These are phyloP conservation scores for Botrytis medusae DNA, from an alignment of 2,329 filamentous ascomycete species.

Conservation along the genomic window DNA sequence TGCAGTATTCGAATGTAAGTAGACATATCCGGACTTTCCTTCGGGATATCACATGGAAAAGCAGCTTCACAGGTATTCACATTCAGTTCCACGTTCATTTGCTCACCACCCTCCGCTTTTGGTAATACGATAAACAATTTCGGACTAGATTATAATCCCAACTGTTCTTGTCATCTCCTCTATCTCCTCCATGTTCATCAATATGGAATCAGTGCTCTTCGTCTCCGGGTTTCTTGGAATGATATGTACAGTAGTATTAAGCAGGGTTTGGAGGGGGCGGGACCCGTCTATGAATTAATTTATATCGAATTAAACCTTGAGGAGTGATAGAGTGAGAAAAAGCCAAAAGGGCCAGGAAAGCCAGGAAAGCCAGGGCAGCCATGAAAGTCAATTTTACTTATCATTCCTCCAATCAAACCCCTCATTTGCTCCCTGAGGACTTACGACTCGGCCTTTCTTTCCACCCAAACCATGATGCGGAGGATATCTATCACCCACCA, in stretches of 20 bases:
- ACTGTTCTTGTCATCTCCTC: background rate
- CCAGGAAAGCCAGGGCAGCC: no score
- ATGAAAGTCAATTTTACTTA: background rate
- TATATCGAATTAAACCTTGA: background rate
- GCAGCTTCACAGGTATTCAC: background rate
- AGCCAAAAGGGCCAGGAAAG: background rate
- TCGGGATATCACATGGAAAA: background rate
- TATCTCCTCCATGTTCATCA: background rate
- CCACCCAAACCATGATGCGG: constrained; percentile 7
- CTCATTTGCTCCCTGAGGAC: background rate
- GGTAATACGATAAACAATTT: background rate
- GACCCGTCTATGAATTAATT: constrained; percentile 3
- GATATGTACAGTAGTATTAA: background rate
- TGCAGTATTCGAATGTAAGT: background rate
- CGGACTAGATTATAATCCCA: constrained; percentile 4
- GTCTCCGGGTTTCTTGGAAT: constrained; percentile 2
- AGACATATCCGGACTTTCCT: constrained; percentile 1
- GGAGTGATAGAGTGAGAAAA: background rate
- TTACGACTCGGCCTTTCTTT: constrained; percentile 13
- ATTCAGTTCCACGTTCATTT: background rate
- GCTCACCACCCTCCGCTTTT: background rate
- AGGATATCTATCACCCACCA: background rate
- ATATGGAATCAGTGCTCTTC: background rate
- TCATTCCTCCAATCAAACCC: constrained; percentile 1
- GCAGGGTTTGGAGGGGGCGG: background rate